Percentiles rank a stretch among this genome's conserved stretches.
Conservation (phyloP, 164 flowering plant species). For the Annona squamosa region DNA sequence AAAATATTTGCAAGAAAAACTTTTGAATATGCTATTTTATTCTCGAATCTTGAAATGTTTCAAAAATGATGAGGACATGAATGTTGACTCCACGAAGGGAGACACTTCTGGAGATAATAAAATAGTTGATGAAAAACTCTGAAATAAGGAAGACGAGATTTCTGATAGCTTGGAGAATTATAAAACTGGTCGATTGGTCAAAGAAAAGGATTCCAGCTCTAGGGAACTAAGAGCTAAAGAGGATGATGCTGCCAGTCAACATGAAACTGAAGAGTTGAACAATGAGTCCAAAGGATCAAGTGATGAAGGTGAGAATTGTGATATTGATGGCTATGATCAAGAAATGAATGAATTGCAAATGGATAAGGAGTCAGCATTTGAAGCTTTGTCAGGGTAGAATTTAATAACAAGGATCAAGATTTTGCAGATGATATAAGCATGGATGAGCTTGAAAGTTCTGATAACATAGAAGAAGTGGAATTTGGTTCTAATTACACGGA, state of each 20-base stretch:
- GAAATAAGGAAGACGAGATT: constrained; percentile 59
- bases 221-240: constrained; percentile 88
- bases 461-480: constrained; percentile 29
- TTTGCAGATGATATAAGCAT: constrained; percentile 37
- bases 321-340: constrained; percentile 29
- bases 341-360: constrained; percentile 35
- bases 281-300: constrained; percentile 19
- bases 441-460: constrained; percentile 27
- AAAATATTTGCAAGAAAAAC: too few species aligned
- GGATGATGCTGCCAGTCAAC: constrained; percentile 29
- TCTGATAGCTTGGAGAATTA: constrained; percentile 45
- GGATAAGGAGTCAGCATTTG: constrained; percentile 50
- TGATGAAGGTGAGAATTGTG: constrained; percentile 24
- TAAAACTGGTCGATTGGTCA: constrained; percentile 64
- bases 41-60: too few species aligned
- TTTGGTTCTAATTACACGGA: constrained; percentile 25
- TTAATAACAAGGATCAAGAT: constrained; percentile 34
- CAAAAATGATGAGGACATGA: constrained; percentile 43
- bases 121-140: constrained; percentile 58
- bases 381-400: constrained; percentile 53
- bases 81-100: constrained; percentile 66
- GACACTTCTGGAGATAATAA: constrained; percentile 52
- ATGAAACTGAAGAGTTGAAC: constrained; percentile 38
- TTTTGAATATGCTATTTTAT: too few species aligned
- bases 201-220: constrained; percentile 34